phyloP scores from a whole-genome alignment of 805 yeast genomes.

The Candida manassasensis region DNA sequence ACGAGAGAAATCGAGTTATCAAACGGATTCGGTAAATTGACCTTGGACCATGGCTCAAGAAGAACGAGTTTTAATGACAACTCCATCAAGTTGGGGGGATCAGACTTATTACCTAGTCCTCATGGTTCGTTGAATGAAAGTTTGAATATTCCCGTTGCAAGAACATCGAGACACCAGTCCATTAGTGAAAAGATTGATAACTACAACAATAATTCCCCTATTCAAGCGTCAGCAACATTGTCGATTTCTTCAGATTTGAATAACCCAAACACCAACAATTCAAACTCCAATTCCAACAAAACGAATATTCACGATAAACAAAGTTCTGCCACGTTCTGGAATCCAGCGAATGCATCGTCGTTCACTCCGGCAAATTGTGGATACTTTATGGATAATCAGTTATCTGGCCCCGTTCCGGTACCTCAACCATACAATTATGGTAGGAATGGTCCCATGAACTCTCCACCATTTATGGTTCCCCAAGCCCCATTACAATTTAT shows the following conservation, averaged over 20 bases:
- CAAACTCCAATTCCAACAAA: conserved; percentile 8
- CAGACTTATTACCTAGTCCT: conserved; percentile 24
- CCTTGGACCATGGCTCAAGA: conserved; percentile 33
- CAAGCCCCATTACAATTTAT: conserved; percentile 34
- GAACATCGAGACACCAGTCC: conserved; percentile 45
- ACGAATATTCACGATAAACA: conserved; percentile 7
- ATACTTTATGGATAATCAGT: conserved; percentile 25
- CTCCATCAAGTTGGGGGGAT: conserved; percentile 21
- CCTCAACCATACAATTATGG: conserved; percentile 10
- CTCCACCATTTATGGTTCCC: conserved; percentile 38
- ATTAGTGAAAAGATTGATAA: conserved; percentile 62
- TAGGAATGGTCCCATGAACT: conserved; percentile 23
- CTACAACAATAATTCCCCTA: conserved; percentile 44
- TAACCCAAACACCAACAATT: conserved; percentile 9
- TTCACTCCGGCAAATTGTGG: conserved; percentile 44
- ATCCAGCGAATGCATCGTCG: conserved; percentile 59
- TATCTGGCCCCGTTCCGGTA: conserved; percentile 21
- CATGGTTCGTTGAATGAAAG: conserved; percentile 41
- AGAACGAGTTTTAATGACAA: conserved; percentile 47
- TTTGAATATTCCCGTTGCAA: conserved; percentile 32
- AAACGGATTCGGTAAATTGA: conserved; percentile 36
- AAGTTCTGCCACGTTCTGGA: conserved; percentile 45
- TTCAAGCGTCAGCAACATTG: conserved; percentile 38
- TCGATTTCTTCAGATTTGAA: conserved; percentile 26
- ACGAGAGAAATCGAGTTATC: conserved; percentile 59